Percentiles rank a stretch among this genome's conserved stretches.
Evolutionary conservation across 2,329 filamentous ascomycete genomes (phyloP).

Genomic region (Fusarium sp.): DNA sequence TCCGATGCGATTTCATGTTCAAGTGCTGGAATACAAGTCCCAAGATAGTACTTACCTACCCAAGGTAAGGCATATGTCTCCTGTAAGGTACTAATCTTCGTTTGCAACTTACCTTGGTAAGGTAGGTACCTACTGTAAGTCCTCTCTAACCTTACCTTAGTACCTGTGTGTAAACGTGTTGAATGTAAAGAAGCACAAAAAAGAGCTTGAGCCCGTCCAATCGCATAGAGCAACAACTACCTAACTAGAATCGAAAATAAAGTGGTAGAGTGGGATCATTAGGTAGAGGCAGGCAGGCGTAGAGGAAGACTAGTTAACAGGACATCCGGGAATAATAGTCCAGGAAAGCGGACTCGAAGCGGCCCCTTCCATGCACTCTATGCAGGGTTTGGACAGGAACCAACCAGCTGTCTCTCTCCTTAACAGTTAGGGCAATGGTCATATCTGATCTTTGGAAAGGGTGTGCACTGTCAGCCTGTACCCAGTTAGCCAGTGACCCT

Average conservation of each 20-base stretch:
- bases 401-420: background rate
- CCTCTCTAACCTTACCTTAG: no score
- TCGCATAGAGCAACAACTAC: background rate
- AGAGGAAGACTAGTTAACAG: constrained; percentile 7
- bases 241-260: background rate
- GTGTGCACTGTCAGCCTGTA: background rate
- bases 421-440: no score
- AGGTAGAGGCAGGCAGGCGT: background rate
- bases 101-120: background rate
- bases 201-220: background rate
- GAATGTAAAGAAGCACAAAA: background rate
- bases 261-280: background rate
- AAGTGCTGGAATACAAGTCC: background rate
- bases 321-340: constrained; percentile 27
- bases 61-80: background rate
- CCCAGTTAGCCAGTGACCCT: background rate
- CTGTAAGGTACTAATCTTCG: background rate
- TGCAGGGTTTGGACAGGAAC: constrained; percentile 22
- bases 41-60: background rate
- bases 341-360: constrained; percentile 16
- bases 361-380: constrained; percentile 17
- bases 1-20: background rate
- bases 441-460: no score
- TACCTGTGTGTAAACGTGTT: background rate
- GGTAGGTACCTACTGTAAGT: no score